Conservation (phyloP, 2,329 filamentous ascomycete species). For the Pyricularia sp. region DNA sequence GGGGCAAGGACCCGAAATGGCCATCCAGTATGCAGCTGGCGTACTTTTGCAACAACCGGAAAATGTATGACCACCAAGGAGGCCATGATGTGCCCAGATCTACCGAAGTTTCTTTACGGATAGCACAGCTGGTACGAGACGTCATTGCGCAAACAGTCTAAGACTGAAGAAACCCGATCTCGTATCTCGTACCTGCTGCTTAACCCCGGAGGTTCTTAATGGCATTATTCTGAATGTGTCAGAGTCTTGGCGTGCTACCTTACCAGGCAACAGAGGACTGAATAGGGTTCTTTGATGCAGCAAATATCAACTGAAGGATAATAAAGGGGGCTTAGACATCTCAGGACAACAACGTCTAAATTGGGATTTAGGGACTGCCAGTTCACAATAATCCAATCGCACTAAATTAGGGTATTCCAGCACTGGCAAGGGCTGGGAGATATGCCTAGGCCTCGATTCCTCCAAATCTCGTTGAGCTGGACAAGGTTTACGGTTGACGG, state of each 20-base stretch:
- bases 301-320: not conserved
- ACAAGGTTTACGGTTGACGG: not conserved
- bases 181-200: not conserved
- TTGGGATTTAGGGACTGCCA: not conserved
- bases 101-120: slow-evolving; percentile 17
- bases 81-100: slow-evolving; percentile 25
- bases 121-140: slow-evolving; percentile 17
- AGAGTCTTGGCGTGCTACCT: not conserved
- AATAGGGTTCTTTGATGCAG: not conserved
- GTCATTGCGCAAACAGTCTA: slow-evolving; percentile 6
- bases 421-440: not conserved
- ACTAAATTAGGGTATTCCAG: not conserved
- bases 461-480: not conserved
- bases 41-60: slow-evolving; percentile 17
- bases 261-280: not conserved
- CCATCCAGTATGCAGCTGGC: slow-evolving; percentile 22
- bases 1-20: slow-evolving; percentile 22
- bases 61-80: slow-evolving; percentile 22
- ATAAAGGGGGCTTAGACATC: not conserved
- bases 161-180: not conserved
- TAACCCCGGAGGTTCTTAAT: not conserved
- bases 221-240: not conserved
- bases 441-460: not conserved
- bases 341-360: not conserved
- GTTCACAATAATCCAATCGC: not conserved